These are phyloP conservation scores for Phytophthora podocarpi DNA, from an alignment of 352 stramenopile genomes.

Conservation along the genomic window DNA sequence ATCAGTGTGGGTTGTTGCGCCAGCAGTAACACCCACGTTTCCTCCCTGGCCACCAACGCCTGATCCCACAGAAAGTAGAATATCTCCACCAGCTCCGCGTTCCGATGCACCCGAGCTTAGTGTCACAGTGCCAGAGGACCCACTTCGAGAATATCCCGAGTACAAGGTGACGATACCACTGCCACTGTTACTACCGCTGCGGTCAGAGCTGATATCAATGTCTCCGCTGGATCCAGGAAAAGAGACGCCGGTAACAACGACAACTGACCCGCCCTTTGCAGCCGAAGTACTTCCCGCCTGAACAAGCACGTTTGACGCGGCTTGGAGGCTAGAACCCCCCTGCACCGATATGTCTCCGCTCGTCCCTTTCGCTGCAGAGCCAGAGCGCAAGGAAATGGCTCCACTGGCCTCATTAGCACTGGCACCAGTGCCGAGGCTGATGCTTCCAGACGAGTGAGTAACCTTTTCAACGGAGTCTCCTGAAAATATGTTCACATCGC, in stretches of 20 bases:
- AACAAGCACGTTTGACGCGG: slow-evolving; percentile 52
- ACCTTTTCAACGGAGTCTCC: slow-evolving; percentile 49
- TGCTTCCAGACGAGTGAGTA: slow-evolving; percentile 46
- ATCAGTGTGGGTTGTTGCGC: slow-evolving; percentile 43
- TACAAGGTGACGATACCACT: slow-evolving; percentile 61
- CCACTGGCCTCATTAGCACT: slow-evolving; percentile 53
- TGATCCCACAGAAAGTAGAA: slow-evolving; percentile 57
- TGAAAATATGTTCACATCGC: slow-evolving; percentile 57
- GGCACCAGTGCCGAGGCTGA: slow-evolving; percentile 50
- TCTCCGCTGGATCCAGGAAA: slow-evolving; percentile 52
- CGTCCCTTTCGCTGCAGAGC: slow-evolving; percentile 45
- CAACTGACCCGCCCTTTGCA: slow-evolving; percentile 55
- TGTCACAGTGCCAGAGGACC: slow-evolving; percentile 66
- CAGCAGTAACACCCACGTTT: slow-evolving; percentile 46
- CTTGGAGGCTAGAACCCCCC: slow-evolving; percentile 49
- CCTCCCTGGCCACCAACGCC: slow-evolving; percentile 54
- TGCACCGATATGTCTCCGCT: slow-evolving; percentile 63
- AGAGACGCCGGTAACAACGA: slow-evolving; percentile 54
- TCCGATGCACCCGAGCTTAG: slow-evolving; percentile 70
- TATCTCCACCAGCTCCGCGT: slow-evolving; percentile 55
- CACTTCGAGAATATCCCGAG: slow-evolving; percentile 47
- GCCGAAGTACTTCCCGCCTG: slow-evolving; percentile 52
- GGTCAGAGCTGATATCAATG: slow-evolving; percentile 64
- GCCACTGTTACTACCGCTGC: slow-evolving; percentile 49
- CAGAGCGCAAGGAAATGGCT: slow-evolving; percentile 44